A percentile compares a stretch with the other conserved stretches of the same genome.
Evolutionary conservation across 805 yeast species (phyloP).

Genomic region (Barnettozyma sp.): DNA sequence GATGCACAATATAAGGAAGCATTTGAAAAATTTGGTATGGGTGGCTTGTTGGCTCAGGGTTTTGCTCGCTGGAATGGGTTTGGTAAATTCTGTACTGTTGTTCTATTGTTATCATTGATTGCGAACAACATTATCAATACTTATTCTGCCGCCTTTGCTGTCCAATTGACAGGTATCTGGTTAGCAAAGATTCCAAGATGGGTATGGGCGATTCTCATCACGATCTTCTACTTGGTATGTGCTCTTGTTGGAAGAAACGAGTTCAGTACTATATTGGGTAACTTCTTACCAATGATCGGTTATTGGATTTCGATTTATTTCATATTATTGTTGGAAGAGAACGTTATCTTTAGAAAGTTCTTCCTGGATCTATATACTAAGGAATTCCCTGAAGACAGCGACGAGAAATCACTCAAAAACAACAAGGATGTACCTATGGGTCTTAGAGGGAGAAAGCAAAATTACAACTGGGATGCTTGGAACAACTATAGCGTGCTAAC

Average conservation of each 20-base stretch:
- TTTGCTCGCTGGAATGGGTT: conserved; percentile 66
- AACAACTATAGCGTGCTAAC: conserved; percentile 55
- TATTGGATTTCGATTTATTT: conserved; percentile 85
- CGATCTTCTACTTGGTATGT: conserved; percentile 58
- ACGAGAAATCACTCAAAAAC: no score
- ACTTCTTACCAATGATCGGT: conserved; percentile 86
- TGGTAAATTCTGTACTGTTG: conserved; percentile 67
- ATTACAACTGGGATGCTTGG: conserved; percentile 75
- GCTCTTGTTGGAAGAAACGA: conserved; percentile 71
- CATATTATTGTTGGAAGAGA: conserved; percentile 65
- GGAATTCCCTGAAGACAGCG: conserved; percentile 32
- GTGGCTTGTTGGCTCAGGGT: conserved; percentile 63
- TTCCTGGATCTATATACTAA: conserved; percentile 36
- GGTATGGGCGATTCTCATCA: conserved; percentile 60
- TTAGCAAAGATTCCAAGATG: conserved; percentile 69
- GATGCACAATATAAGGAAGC: conserved; percentile 51
- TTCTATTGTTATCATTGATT: conserved; percentile 66
- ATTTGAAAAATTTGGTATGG: conserved; percentile 57
- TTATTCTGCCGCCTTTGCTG: conserved; percentile 74
- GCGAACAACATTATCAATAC: conserved; percentile 79
- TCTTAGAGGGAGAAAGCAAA: conserved; percentile 28
- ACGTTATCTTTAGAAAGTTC: conserved; percentile 54
- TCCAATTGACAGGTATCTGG: conserved; percentile 52
- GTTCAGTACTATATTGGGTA: conserved; percentile 65
- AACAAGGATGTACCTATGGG: conserved; percentile 7